Base-by-base conservation (phyloP, 176 grass and related monocot genomes). In the Avena atlantica region DNA sequence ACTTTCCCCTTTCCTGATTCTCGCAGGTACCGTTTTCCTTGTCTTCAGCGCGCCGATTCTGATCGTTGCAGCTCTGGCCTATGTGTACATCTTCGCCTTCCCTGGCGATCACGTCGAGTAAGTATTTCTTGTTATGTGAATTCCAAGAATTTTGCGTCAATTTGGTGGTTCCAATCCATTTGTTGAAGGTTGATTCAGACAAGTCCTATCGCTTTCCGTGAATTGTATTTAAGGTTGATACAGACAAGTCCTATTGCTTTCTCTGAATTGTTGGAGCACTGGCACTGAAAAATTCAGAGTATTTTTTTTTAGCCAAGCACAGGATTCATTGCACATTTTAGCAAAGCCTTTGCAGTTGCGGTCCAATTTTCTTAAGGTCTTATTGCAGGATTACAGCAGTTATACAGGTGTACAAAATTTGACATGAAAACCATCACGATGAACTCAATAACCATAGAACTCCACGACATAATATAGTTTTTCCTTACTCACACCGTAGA, bases 31-130 rank as follows among this genome's bases (percentile, higher is more conserved):
- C 53, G 88, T 96, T 79, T 98, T 98, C 74, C 89, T 96, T 13
- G 70, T 16, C 42, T 94, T 94, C 85, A 98, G 93, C 27, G 93
- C 86, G 5, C 96, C 93, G n/a, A 90, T 98, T 80, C 85, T 98
- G 48, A 70, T 93, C 57, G 76, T 98, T 23, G 85, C 87, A 16
- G 51, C 89, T 57, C 92, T 96, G 75, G 97, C 92, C 1, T 98
- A 93, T 86, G 79, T 91, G 4, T 93, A 96, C 60, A 83, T 98
- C 47, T 85, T 81, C 36, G 87, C 86, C 85, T 98, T 98, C 70
- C 84, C 79, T 5, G 74, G 29, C 55, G 84, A 91, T 17, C 73
- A 87, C 70, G 81, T 96, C 56, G 71, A 84, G 97, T 98, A 90
- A 80, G 92, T 72, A 59, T 78, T 78, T 72, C 67, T 66, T 0